A percentile compares a stretch with the other conserved stretches of the same genome.
These are phyloP conservation scores for Chaetoscypha palmicola DNA, from an alignment of 2,329 filamentous ascomycete genomes.

Conservation along the genomic window DNA sequence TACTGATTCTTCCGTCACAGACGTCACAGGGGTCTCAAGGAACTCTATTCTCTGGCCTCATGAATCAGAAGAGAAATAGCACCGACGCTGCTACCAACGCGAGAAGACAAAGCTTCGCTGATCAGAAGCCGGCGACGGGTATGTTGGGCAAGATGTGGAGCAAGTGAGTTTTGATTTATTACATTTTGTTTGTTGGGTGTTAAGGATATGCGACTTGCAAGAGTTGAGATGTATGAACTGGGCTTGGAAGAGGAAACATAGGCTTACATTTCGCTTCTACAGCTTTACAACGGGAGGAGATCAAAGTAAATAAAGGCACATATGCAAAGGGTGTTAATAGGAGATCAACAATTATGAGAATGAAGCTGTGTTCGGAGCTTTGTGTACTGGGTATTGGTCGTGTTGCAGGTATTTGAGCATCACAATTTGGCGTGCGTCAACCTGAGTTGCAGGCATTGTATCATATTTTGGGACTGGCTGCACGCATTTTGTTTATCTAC, in stretches of 20 bases:
- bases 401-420: not conserved
- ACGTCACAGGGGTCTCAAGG: constrained; percentile 12
- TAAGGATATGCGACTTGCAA: too few species aligned
- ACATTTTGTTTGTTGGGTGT: too few species aligned
- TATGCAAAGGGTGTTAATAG: too few species aligned
- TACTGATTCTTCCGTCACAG: not conserved
- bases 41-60: constrained; percentile 33
- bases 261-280: not conserved
- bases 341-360: too few species aligned
- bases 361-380: too few species aligned
- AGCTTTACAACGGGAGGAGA: not conserved
- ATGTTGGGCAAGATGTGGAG: constrained; percentile 32
- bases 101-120: constrained; percentile 37
- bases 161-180: constrained; percentile 26
- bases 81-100: constrained; percentile 31
- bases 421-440: not conserved
- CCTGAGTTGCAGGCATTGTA: too few species aligned
- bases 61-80: constrained; percentile 38
- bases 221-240: too few species aligned
- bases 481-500: too few species aligned
- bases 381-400: not conserved
- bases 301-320: not conserved
- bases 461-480: too few species aligned
- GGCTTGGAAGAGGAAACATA: too few species aligned
- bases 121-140: constrained; percentile 35